Evolutionary conservation across 768 basidiomycete species (phyloP), one percentile per base, ranked within the genome.

Genomic region (Chalciporus sphaerocephalus): DNA sequence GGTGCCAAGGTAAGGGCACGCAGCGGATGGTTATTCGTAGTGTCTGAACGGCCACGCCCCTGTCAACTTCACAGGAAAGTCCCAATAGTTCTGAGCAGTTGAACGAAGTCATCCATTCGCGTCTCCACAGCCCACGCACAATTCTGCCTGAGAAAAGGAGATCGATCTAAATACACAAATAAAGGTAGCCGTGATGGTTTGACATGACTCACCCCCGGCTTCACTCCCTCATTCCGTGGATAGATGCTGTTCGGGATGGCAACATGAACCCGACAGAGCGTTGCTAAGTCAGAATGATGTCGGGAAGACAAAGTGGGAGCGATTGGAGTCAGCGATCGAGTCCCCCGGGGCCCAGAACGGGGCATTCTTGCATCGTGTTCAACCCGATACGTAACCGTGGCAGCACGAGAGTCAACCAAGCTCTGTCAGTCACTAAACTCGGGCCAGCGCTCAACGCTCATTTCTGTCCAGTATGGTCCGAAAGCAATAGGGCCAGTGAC

Each of bases 251-350:
- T 48, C 24, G 43, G 40, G 43, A 40, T 27, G 23, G 34, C 35
- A n/a, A 32, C 42, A 42, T 17, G 36, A 58, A 37, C 42, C 30
- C 22, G 44, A 47, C 51, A 21, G 47, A 44, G 46, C 23, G 61
- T 64, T 62, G 59, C 54, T 17, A 64, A 39, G 59, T 47, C 48
- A 39, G 44, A 52, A 33, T 50, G 54, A 50, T 55, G 48, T 42
- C 27, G 36, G 33, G 41, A 45, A 42, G 40, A 44, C 15, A 37
- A 46, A 47, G 35, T 34, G 38, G 28, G 47, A 24, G 39, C 50
- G 54, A 52, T 63, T 56, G 37, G 50, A 51, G 61, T 58, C 51
- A 53, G 41, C 48, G 59, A 61, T 61, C 54, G 58, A 48, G 48
- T 56, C 47, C 23, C n/a, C 59, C 53, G 58, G 7, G 48, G 48